Percentiles rank a stretch among this genome's conserved stretches.
phyloP scores from a whole-genome alignment of 2,329 filamentous ascomycete genomes.

The Zymoseptoria crescenta region DNA sequence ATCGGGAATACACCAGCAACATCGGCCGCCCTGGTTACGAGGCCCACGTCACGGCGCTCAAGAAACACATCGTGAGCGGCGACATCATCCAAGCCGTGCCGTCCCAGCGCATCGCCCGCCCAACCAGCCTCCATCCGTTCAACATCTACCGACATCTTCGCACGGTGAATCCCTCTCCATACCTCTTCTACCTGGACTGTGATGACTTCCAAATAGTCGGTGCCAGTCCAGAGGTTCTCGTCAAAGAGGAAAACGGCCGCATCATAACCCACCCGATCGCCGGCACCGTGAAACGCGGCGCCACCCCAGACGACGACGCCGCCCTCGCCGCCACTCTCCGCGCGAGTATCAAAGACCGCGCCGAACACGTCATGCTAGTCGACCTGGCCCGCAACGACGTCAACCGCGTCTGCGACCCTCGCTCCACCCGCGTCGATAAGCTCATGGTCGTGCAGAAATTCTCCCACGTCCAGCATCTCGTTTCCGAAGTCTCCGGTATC shows the following conservation, averaged over 20 bases:
- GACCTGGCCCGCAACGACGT: conserved; percentile 94
- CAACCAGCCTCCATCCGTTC: conserved; percentile 88
- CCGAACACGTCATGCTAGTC: conserved; percentile 95
- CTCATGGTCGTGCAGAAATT: conserved; percentile 93
- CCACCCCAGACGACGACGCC: conserved; percentile 72
- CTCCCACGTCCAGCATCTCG: conserved; percentile 93
- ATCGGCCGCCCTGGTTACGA: conserved; percentile 86
- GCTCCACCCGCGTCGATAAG: conserved; percentile 81
- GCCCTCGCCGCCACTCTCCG: conserved; percentile 68
- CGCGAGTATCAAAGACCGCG: conserved; percentile 79
- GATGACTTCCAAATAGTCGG: conserved; percentile 89
- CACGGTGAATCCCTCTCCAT: conserved; percentile 95
- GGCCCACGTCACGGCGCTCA: conserved; percentile 73
- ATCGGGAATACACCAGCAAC: conserved; percentile 82
- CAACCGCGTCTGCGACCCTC: conserved; percentile 87
- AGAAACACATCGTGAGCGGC: conserved; percentile 81
- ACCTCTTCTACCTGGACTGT: conserved; percentile 94
- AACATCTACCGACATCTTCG: conserved; percentile 95
- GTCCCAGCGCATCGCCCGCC: conserved; percentile 83
- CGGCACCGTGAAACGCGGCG: conserved; percentile 83
- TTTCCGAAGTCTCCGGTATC: conserved; percentile 91
- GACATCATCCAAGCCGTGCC: conserved; percentile 98
- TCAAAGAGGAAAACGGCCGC: conserved; percentile 75
- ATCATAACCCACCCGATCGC: conserved; percentile 97
- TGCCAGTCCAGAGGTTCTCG: conserved; percentile 87